Conservation (phyloP, 2,329 filamentous ascomycete species). For the Colletotrichum sp. region DNA sequence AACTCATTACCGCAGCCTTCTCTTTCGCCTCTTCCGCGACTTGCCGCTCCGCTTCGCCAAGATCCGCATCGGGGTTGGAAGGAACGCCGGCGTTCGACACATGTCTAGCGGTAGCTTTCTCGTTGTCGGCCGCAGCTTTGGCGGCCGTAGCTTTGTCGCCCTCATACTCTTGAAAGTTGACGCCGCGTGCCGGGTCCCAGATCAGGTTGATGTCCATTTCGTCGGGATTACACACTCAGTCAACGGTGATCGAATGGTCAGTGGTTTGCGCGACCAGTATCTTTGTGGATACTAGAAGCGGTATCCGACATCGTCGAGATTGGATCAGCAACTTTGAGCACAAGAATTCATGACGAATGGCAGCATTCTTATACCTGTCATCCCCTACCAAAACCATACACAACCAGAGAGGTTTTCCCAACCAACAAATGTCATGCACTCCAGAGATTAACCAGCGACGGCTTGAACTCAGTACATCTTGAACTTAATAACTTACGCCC, state of each 20-base stretch:
- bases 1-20: neutral
- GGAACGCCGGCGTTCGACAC: neutral
- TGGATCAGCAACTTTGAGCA: neutral
- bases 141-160: neutral
- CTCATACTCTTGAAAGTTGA: neutral
- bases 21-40: neutral
- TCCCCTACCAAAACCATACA: neutral
- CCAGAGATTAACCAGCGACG: no score
- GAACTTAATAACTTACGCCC: neutral
- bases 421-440: no score
- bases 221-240: neutral
- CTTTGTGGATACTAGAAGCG: neutral
- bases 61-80: neutral
- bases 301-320: neutral
- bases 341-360: neutral
- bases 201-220: neutral
- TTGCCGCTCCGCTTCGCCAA: neutral
- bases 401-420: neutral
- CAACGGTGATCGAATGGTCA: neutral
- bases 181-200: neutral
- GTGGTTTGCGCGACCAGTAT: neutral
- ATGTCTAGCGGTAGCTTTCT: neutral
- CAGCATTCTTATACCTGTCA: neutral
- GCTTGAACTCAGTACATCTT: neutral
- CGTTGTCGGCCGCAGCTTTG: neutral